These are phyloP conservation scores for Fusarium coffeatum DNA, from an alignment of 2,329 filamentous ascomycete genomes.

Conservation along the genomic window DNA sequence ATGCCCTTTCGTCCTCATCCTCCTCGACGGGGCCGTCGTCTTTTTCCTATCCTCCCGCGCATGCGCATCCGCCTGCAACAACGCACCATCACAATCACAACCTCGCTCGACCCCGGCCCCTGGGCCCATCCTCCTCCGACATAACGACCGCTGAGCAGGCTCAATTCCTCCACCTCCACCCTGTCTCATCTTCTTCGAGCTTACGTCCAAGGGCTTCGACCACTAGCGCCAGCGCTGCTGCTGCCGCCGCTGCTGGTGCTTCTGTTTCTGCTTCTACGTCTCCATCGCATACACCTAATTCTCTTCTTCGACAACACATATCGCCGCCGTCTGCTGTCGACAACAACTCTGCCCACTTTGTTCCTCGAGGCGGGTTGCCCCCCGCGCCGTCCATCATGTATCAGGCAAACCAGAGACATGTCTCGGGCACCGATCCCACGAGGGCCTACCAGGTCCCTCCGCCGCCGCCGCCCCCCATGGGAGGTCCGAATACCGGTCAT, in stretches of 20 bases:
- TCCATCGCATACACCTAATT: constrained; percentile 28
- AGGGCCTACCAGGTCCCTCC: constrained; percentile 67
- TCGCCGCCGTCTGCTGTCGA: constrained; percentile 35
- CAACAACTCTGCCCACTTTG: constrained; percentile 33
- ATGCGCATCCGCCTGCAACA: constrained; percentile 17
- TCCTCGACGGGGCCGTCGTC: constrained; percentile 35
- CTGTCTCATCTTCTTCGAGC: constrained; percentile 38
- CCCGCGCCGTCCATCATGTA: constrained; percentile 62
- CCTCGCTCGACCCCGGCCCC: constrained; percentile 36
- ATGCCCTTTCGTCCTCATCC: constrained; percentile 32
- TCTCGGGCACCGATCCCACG: constrained; percentile 59
- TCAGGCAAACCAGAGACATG: constrained; percentile 63
- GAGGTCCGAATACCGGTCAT: constrained; percentile 58
- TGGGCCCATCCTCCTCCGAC: constrained; percentile 41
- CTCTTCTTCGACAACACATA: constrained; percentile 33
- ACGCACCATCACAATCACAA: constrained; percentile 25
- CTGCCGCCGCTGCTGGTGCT: constrained; percentile 8
- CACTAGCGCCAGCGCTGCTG: constrained; percentile 28
- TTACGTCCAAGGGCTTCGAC: constrained; percentile 43
- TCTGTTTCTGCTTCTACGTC: constrained; percentile 27
- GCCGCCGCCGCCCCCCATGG: constrained; percentile 65
- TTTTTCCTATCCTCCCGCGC: constrained; percentile 37
- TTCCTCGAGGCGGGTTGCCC: constrained; percentile 46
- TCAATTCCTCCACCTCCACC: constrained; percentile 40
- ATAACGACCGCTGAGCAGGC: constrained; percentile 36